A percentile compares a stretch with the other conserved stretches of the same genome.
These are phyloP conservation scores for Phytophthora sp. DNA, from an alignment of 352 stramenopile genomes.

Conservation along the genomic window DNA sequence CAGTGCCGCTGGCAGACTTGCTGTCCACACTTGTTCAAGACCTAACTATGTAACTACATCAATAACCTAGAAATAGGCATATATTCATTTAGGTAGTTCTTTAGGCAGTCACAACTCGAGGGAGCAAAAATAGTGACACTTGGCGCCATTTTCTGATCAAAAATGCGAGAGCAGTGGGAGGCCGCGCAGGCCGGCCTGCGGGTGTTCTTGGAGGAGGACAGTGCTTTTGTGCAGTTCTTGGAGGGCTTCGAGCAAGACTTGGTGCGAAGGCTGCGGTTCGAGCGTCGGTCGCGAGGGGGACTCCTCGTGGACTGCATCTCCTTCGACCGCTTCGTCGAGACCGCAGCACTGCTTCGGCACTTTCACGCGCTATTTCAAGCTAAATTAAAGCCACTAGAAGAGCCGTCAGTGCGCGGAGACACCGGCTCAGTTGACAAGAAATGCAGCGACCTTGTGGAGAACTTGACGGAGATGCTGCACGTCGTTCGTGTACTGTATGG, in stretches of 20 bases:
- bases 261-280: constrained; percentile 31
- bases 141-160: no score
- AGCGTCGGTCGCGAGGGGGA: constrained; percentile 2
- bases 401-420: constrained; percentile 4
- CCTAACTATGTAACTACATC: neutral
- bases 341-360: constrained; percentile 19
- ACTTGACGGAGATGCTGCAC: constrained; percentile 34
- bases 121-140: no score
- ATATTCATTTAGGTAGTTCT: neutral
- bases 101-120: no score
- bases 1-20: neutral
- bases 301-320: constrained; percentile 11
- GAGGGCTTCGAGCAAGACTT: constrained; percentile 18
- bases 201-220: constrained; percentile 39
- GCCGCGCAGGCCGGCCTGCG: constrained; percentile 22
- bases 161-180: constrained; percentile 32
- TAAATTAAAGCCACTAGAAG: constrained; percentile 25
- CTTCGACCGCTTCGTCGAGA: constrained; percentile 33
- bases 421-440: constrained; percentile 2
- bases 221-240: constrained; percentile 31
- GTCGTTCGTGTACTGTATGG: constrained; percentile 32
- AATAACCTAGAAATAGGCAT: neutral
- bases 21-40: neutral
- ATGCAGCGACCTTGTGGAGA: constrained; percentile 31
- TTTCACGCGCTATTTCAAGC: constrained; percentile 37